These are phyloP conservation scores for Acacia crassicarpa DNA, from an alignment of 306 rosid species.

Conservation along the genomic window DNA sequence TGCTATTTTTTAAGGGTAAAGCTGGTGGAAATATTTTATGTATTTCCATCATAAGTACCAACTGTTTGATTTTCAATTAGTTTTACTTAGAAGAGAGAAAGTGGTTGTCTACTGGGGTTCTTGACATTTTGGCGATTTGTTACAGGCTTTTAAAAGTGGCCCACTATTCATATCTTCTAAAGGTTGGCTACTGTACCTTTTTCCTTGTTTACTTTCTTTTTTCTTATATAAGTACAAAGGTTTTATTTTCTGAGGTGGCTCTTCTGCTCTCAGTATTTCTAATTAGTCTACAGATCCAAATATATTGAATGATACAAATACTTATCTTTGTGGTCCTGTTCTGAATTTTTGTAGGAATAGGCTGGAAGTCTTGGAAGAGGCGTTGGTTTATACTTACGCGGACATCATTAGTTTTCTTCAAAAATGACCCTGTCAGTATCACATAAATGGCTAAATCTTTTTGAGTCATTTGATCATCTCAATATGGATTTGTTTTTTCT, in stretches of 20 bases:
- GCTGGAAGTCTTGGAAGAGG: constrained; percentile 99
- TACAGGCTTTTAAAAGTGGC: constrained; percentile 98
- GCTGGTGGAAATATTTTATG: not conserved
- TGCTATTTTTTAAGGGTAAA: not conserved
- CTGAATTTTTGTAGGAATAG: constrained; percentile 74
- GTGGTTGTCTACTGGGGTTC: constrained; percentile 14
- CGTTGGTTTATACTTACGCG: constrained; percentile 98
- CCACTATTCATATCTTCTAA: constrained; percentile 98
- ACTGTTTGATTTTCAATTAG: constrained; percentile 4
- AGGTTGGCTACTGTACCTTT: constrained; percentile 51
- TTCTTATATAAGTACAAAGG: not conserved
- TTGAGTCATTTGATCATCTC: constrained; percentile 11
- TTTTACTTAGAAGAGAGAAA: constrained; percentile 3
- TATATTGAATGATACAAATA: constrained; percentile 7
- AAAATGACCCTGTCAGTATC: constrained; percentile 92
- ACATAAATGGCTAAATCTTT: constrained; percentile 18
- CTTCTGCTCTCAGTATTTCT: constrained; percentile 21
- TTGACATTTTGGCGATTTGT: constrained; percentile 44
- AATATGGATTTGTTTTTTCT: not conserved
- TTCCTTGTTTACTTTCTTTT: constrained; percentile 6
- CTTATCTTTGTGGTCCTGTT: constrained; percentile 23
- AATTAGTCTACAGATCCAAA: not conserved
- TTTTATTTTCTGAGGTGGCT: not conserved
- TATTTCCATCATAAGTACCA: constrained; percentile 4
- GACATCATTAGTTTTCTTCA: constrained; percentile 92